phyloP scores from a whole-genome alignment of 2,329 filamentous ascomycete genomes.

The Paecilomyces variotii region DNA sequence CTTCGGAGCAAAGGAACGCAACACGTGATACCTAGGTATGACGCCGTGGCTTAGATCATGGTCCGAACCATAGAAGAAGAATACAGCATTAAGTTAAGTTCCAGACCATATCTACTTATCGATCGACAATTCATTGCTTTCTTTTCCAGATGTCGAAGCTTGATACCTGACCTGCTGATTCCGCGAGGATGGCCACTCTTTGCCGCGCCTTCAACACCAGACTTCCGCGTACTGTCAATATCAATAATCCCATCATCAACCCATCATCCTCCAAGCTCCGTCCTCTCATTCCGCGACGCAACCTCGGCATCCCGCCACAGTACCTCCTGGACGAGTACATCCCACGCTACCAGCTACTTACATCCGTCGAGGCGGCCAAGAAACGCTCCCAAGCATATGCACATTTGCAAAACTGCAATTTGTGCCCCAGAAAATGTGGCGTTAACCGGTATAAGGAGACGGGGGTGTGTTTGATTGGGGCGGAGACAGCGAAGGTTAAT shows the following conservation, averaged over 20 bases:
- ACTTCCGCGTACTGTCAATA: not conserved
- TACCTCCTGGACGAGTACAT: constrained; percentile 70
- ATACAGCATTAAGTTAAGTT: not conserved
- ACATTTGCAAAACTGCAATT: constrained; percentile 69
- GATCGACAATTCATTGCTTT: not conserved
- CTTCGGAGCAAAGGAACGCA: not conserved
- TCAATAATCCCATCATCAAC: not conserved
- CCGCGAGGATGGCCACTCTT: not conserved
- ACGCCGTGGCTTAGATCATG: constrained; percentile 13
- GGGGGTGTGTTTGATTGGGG: constrained; percentile 69
- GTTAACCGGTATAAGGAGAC: constrained; percentile 76
- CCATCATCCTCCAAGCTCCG: not conserved
- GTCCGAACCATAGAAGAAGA: not conserved
- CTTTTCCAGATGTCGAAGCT: not conserved
- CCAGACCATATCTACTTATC: not conserved
- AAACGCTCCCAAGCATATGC: constrained; percentile 68
- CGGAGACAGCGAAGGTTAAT: constrained; percentile 66
- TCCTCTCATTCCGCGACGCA: constrained; percentile 14
- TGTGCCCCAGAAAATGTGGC: constrained; percentile 68
- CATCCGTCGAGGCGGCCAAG: constrained; percentile 59
- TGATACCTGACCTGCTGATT: not conserved
- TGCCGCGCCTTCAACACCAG: not conserved
- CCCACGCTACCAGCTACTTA: constrained; percentile 63
- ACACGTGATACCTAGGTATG: constrained; percentile 3
- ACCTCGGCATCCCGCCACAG: constrained; percentile 48